Evolutionary conservation across 805 yeast species (phyloP).

Genomic region (Wickerhamomyces tratensis): DNA sequence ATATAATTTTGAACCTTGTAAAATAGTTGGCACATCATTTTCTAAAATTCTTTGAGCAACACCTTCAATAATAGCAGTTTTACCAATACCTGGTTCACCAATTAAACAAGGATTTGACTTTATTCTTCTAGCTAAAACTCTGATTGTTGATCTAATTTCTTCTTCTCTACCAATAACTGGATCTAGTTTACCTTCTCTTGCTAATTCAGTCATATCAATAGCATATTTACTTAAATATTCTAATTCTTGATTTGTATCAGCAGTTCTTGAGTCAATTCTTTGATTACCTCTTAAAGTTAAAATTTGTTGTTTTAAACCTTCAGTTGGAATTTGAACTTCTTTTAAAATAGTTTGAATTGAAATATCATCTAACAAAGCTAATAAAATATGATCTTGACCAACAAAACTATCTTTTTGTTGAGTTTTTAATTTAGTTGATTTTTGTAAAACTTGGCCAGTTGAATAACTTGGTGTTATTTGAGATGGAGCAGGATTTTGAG

Average conservation of each 20-base stretch:
- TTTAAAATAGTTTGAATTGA: slow-evolving; percentile 63
- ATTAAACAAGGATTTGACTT: slow-evolving; percentile 94
- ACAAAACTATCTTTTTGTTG: slow-evolving; percentile 87
- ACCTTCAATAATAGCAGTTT: slow-evolving; percentile 96
- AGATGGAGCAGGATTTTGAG: slow-evolving; percentile 83
- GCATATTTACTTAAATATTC: slow-evolving; percentile 90
- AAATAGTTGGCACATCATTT: slow-evolving; percentile 86
- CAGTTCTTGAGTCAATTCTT: slow-evolving; percentile 86
- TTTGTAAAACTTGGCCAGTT: slow-evolving; percentile 64
- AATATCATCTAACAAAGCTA: slow-evolving; percentile 76
- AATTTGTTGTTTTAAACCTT: slow-evolving; percentile 69
- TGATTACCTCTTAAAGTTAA: slow-evolving; percentile 79
- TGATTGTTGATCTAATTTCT: slow-evolving; percentile 89
- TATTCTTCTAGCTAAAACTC: slow-evolving; percentile 94
- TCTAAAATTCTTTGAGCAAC: slow-evolving; percentile 96
- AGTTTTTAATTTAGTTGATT: slow-evolving; percentile 68
- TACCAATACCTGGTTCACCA: slow-evolving; percentile 99
- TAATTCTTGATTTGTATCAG: slow-evolving; percentile 77
- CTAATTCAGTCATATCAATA: slow-evolving; percentile 86
- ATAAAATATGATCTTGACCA: slow-evolving; percentile 88
- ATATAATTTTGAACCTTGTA: slow-evolving; percentile 72
- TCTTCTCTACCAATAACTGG: slow-evolving; percentile 99
- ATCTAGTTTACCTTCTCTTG: slow-evolving; percentile 89
- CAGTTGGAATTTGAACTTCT: slow-evolving; percentile 58
- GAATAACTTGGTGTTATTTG: slow-evolving; percentile 69